phyloP scores from a whole-genome alignment of 225 moss, liverwort and hornwort genomes.

The Ulota crispa region DNA sequence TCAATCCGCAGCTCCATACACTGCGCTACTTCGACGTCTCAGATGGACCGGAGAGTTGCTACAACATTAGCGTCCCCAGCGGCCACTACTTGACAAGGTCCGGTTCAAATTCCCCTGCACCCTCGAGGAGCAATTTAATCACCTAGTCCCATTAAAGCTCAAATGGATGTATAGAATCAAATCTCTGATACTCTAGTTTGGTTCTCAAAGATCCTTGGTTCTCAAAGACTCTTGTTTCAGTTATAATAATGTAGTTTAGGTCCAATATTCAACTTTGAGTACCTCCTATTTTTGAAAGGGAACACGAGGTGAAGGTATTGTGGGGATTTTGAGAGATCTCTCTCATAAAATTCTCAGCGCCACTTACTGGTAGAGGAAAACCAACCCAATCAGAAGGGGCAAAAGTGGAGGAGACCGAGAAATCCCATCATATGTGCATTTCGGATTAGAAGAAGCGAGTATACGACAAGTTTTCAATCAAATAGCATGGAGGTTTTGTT shows the following conservation, averaged over 20 bases:
- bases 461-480: background rate
- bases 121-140: background rate
- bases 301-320: background rate
- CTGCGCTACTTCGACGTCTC: constrained; percentile 71
- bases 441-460: background rate
- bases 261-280: background rate
- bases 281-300: background rate
- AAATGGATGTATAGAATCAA: too few species aligned
- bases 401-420: background rate
- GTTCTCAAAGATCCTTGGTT: too few species aligned
- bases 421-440: background rate
- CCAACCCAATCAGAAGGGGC: background rate
- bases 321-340: background rate
- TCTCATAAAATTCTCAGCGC: background rate
- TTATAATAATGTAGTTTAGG: background rate
- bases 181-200: too few species aligned
- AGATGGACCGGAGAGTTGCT: constrained; percentile 89
- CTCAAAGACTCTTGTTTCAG: too few species aligned
- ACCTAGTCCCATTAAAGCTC: background rate
- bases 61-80: constrained; percentile 73
- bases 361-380: background rate
- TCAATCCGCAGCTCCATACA: constrained; percentile 54
- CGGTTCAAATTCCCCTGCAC: constrained; percentile 26
- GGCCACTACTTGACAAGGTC: constrained; percentile 83
- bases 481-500: background rate